Conservation (phyloP, 345 rosid genomes). For the Combretum micranthum region DNA sequence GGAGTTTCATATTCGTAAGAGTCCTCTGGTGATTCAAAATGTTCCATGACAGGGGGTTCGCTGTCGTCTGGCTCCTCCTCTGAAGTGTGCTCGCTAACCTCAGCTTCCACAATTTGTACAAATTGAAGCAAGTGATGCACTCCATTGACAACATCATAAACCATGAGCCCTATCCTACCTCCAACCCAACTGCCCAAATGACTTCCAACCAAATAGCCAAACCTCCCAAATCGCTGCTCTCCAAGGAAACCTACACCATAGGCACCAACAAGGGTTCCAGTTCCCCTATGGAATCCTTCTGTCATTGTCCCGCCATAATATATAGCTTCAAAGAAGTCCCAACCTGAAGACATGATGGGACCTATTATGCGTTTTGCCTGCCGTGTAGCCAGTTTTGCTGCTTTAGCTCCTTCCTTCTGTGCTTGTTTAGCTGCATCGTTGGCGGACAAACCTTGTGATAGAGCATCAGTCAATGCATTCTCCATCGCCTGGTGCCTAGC, state of each 20-base stretch:
- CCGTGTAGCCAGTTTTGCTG: constrained; percentile 65
- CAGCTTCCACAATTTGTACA: constrained; percentile 26
- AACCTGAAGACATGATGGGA: constrained; percentile 82
- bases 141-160: constrained; percentile 77
- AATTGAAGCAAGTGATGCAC: constrained; percentile 43
- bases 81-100: no score
- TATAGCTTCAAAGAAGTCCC: constrained; percentile 96
- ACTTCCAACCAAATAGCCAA: constrained; percentile 91
- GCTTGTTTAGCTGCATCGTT: constrained; percentile 68
- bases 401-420: constrained; percentile 72
- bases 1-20: constrained; percentile 17
- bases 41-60: constrained; percentile 6
- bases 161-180: constrained; percentile 86
- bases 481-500: constrained; percentile 59
- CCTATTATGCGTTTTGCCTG: constrained; percentile 84
- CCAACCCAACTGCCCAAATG: constrained; percentile 96
- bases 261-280: constrained; percentile 88
- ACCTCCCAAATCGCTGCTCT: constrained; percentile 71
- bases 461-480: constrained; percentile 52
- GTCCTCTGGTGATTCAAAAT: constrained; percentile 8
- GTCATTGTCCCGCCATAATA: constrained; percentile 81
- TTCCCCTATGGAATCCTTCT: constrained; percentile 83
- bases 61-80: constrained; percentile 1
- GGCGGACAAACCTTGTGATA: constrained; percentile 53
- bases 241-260: constrained; percentile 70